Evolutionary conservation across 2,329 filamentous ascomycete species (phyloP), one percentile per base, ranked within the genome.

Genomic region (Pseudogymnoascus sp.): DNA sequence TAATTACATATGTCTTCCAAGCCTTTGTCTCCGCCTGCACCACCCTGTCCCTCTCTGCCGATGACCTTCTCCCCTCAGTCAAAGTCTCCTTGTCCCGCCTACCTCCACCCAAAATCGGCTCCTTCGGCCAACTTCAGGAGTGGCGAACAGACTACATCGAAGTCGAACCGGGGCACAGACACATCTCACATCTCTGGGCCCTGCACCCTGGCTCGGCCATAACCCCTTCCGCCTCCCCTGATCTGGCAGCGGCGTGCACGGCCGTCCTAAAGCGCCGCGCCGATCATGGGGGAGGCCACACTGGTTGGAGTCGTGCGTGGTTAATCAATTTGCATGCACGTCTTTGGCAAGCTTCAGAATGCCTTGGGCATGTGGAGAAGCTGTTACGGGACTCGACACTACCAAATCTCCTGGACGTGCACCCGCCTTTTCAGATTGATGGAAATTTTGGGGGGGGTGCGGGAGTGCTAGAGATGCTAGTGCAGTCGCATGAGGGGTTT

Each of bases 231-330:
- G 70, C 72, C 4, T 73, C 73, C 1, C 72, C 67, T 70, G 9
- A 70, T 67, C 6, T 69, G 71, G 69, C 30, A 68, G 67, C 28
- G 63, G 69, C 60, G 0, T 70, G 70, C 1, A 73, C 73, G 1
- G 72, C 73, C 1, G 69, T 72, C 0, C 68, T 71, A 2, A 65
- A 69, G 16, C 63, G 69, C 3, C 74, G 71, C n/a, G 74, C 72
- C 6, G 66, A 70, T n/a, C 68, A 75, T 52, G 77, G 76, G 8
- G 76, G 76, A 5, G 78, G 75, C 1, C 75, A 77, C 60, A 80
- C 78, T 0, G 79, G 79, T 2, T 81, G 78, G 79, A 78, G 76
- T 30, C 74, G 78, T 22, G 78, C 77, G 19, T 80, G 78, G 79
- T 70, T 77, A 0, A 73, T 79, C 45, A 78, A 77, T 42, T 67